Base-by-base conservation (phyloP, 2,329 filamentous ascomycete species). In the Clonostachys sp. region DNA sequence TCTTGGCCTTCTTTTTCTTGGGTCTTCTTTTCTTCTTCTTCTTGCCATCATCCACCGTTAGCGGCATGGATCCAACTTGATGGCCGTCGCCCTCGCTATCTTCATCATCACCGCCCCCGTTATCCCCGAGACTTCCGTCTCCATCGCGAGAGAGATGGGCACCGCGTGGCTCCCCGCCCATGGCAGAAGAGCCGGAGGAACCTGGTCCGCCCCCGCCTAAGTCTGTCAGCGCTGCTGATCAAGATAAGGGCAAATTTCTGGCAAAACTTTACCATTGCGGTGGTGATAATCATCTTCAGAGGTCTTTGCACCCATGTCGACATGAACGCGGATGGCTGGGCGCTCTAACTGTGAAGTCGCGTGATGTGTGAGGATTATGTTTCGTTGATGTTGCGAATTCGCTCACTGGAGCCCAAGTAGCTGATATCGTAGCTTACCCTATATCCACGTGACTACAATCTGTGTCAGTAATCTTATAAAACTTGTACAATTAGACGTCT, bases 91-190 rank as follows among this genome's bases (percentile, higher is more conserved):
- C 46, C 34, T 61, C 60, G 44, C 57, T 56, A 34, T 52, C 52
- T n/a, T 45, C 48, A 24, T 59, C 61, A 42, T 61, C 61, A 33
- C 55, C 61, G 46, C 51, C 58, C 30, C 58, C 67, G 34, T 58
- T 49, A 14, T 52, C 56, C 17, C 66, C 70, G 42, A 72, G 47
- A 42, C 54, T 66, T 5, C 67, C 64, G 45, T 75, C 72, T 8
- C 70, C 70, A 48, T 75, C 71, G 40, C 65, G 62, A 50, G 65
- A 62, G 39, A 66, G 52, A 49, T 73, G 69, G 6, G 54, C 54
- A 34, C 70, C 71, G 8, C 67, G 66, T 38, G 69, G 66, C 50
- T 72, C 66, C 43, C 71, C 72, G 40, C 70, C 68, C 44, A 53
- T 10, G 9, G 8, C 24, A 30, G 24, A 30, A 2, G 24, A 30